phyloP scores from a whole-genome alignment of 305 asterid genomes.

The Fraxinus sp. region DNA sequence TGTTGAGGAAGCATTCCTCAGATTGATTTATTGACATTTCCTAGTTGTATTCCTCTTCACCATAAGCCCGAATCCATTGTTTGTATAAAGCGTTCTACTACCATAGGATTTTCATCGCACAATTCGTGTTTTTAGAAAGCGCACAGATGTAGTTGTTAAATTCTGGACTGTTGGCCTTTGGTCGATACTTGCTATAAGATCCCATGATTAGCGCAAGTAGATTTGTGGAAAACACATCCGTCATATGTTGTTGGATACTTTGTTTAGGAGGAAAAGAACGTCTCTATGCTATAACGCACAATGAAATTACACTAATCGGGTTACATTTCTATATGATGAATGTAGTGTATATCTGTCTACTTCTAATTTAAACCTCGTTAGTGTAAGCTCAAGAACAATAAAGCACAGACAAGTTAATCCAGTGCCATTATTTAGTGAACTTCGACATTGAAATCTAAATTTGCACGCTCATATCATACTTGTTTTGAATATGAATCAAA shows the following conservation, averaged over 20 bases:
- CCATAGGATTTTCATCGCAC: neutral
- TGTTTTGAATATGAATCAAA: neutral
- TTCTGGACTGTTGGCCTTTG: neutral
- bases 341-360: neutral
- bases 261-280: neutral
- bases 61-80: neutral
- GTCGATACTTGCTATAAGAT: neutral
- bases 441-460: neutral
- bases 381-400: neutral
- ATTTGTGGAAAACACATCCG: neutral
- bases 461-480: neutral
- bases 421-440: neutral
- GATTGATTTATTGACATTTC: slow-evolving; percentile 8
- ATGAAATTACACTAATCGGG: neutral
- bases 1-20: slow-evolving; percentile 17
- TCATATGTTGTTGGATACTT: neutral
- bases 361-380: neutral
- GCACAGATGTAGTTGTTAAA: neutral
- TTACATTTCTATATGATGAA: neutral
- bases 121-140: neutral
- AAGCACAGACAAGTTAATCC: neutral
- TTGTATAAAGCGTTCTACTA: neutral
- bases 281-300: neutral
- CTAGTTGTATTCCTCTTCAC: neutral
- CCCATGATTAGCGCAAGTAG: neutral